These are phyloP conservation scores for Blastomyces parvus DNA, from an alignment of 2,329 filamentous ascomycete genomes.

Conservation along the genomic window DNA sequence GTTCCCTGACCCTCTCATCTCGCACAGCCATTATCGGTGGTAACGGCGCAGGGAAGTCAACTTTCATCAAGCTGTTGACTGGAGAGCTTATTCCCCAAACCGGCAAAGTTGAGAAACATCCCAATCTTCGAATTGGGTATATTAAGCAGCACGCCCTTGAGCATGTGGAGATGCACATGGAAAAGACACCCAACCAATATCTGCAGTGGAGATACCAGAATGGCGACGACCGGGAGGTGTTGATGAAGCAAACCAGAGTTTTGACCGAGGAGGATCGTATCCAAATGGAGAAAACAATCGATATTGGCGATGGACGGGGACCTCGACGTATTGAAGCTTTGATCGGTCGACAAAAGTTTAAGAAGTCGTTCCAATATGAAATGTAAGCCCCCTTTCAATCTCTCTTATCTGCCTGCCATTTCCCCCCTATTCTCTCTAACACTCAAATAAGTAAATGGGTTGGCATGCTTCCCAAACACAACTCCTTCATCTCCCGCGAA, in stretches of 20 bases:
- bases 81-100: slow-evolving; percentile 76
- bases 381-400: slow-evolving; percentile 47
- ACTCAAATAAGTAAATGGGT: slow-evolving; percentile 63
- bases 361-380: slow-evolving; percentile 99
- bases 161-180: slow-evolving; percentile 98
- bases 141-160: slow-evolving; percentile 99
- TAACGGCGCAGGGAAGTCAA: slow-evolving; percentile 97
- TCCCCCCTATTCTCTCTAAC: not conserved
- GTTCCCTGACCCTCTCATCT: slow-evolving; percentile 77
- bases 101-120: slow-evolving; percentile 94
- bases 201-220: slow-evolving; percentile 97
- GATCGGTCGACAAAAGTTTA: slow-evolving; percentile 95
- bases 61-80: slow-evolving; percentile 92
- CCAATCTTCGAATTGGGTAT: slow-evolving; percentile 96
- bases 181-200: slow-evolving; percentile 99
- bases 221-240: slow-evolving; percentile 90
- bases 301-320: slow-evolving; percentile 74
- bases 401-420: not conserved
- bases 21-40: slow-evolving; percentile 93
- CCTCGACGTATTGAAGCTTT: slow-evolving; percentile 70
- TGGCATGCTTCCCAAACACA: slow-evolving; percentile 79
- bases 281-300: slow-evolving; percentile 86
- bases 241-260: slow-evolving; percentile 93
- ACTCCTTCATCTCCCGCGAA: slow-evolving; percentile 86
- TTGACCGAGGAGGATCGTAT: slow-evolving; percentile 73